phyloP scores from a whole-genome alignment of 2,329 filamentous ascomycete genomes.

The Neofusicoccum ribis region DNA sequence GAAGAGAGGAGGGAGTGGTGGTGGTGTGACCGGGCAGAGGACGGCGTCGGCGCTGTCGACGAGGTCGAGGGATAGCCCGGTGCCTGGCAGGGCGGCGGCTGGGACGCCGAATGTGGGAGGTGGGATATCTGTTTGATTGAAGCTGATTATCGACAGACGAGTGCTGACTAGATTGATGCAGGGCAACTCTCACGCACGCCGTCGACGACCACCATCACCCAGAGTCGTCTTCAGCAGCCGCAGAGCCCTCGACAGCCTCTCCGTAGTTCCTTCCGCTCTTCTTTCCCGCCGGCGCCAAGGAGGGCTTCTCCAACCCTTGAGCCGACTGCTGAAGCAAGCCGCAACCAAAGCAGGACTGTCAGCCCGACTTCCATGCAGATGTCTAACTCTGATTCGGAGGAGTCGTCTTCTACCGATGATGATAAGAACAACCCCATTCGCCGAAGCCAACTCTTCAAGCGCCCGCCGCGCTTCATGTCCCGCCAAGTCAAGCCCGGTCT shows the following conservation, averaged over 20 bases:
- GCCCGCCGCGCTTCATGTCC: slow-evolving; percentile 39
- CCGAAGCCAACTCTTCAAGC: slow-evolving; percentile 47
- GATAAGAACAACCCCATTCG: slow-evolving; percentile 39
- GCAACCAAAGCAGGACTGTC: slow-evolving; percentile 30
- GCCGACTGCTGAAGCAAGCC: slow-evolving; percentile 22
- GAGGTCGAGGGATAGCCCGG: slow-evolving; percentile 58
- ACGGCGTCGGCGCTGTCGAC: slow-evolving; percentile 58
- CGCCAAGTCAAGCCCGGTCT: slow-evolving; percentile 32
- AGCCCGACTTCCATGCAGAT: slow-evolving; percentile 29
- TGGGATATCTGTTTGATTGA: not conserved
- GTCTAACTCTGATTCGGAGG: slow-evolving; percentile 26
- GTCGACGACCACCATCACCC: slow-evolving; percentile 50
- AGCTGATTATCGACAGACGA: not conserved
- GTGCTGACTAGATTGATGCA: not conserved
- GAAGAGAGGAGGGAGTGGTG: slow-evolving; percentile 53
- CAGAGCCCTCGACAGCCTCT: slow-evolving; percentile 29
- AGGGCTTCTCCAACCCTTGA: slow-evolving; percentile 22
- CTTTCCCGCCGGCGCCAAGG: slow-evolving; percentile 22
- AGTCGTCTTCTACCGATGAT: slow-evolving; percentile 34
- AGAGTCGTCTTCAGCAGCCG: slow-evolving; percentile 26
- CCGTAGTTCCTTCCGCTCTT: slow-evolving; percentile 28
- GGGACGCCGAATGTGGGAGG: slow-evolving; percentile 38
- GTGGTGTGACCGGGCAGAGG: slow-evolving; percentile 38
- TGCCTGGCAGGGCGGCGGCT: slow-evolving; percentile 40
- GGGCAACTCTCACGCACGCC: slow-evolving; percentile 45